phyloP scores from a whole-genome alignment of 768 basidiomycete genomes.

The Mycena venus region DNA sequence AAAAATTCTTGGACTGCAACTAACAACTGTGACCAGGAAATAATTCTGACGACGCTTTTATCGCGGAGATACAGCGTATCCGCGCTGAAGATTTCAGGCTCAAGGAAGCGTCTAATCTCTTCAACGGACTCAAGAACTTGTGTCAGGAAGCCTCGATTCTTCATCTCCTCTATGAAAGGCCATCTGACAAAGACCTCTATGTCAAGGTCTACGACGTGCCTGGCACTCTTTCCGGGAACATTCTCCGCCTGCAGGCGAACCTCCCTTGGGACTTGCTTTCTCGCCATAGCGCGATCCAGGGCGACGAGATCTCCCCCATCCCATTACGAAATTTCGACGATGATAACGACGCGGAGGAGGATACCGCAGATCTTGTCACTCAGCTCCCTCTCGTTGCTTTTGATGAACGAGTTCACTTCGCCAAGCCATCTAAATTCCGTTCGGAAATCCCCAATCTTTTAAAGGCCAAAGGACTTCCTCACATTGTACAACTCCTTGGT shows the following conservation, averaged over 20 bases:
- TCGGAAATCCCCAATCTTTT: slow-evolving; percentile 19
- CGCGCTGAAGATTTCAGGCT: background rate
- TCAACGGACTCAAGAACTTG: background rate
- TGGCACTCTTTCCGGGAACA: slow-evolving; percentile 22
- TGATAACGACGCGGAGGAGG: background rate
- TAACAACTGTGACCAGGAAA: background rate
- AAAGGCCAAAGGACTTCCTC: slow-evolving; percentile 10
- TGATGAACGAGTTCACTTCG: slow-evolving; percentile 11
- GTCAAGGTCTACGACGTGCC: slow-evolving; percentile 22
- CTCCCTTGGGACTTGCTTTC: slow-evolving; percentile 12
- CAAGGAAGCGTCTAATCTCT: background rate
- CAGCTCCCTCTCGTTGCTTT: slow-evolving; percentile 15
- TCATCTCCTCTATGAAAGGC: background rate
- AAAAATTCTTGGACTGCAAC: background rate
- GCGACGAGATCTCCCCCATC: slow-evolving; percentile 13
- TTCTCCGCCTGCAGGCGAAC: slow-evolving; percentile 22
- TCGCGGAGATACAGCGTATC: background rate
- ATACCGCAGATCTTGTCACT: slow-evolving; percentile 1
- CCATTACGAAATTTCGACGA: background rate
- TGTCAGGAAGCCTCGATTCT: background rate
- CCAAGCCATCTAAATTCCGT: background rate
- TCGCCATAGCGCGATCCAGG: slow-evolving; percentile 8
- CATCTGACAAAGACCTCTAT: background rate
- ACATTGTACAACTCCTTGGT: slow-evolving; percentile 22
- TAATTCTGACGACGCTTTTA: background rate